Evolutionary conservation across 306 rosid genomes (phyloP), one percentile per base, ranked within the genome.

Genomic region (Lathyrus aphaca): DNA sequence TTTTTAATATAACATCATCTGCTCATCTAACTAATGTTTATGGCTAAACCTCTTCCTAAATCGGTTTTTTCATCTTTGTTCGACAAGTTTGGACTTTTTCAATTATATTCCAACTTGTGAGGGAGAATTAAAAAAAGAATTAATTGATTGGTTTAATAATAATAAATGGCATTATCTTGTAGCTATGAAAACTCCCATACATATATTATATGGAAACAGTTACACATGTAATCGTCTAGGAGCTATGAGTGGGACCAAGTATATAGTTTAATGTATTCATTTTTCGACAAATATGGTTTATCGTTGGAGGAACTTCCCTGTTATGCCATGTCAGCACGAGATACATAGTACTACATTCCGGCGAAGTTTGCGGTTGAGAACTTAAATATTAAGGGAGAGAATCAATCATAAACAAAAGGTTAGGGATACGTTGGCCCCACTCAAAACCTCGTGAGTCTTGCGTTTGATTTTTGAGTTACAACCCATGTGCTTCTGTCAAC

Each of bases 291-390:
- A 4, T 35, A 35, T 6, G 48, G 3, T 2, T 14, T 72, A 71
- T 74, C 40, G 4, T 18, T 18, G 6, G 13, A 9, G 3, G 37
- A 48, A 40, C 54, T 29, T 35, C 25, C 77, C 76, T 54, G 5
- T 49, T 49, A 23, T 66, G 83, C 85, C 89, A 82, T 68, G 80
- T 83, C 89, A 81, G 79, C 82, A 40, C 7, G 1, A 19, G 0
- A 54, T 45, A 27, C 60, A 7, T 35, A 35, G 39, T 35, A 10
- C 19, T 6, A 5, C 12, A 61, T 77, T 72, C 40, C 78, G 87
- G 73, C 87, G 81, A 61, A 44, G 79, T 75, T 86, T 78, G 85
- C 86, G 89, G 84, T 59, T 0, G 5, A 57, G 58, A 74, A 79
- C 53, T 66, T 10, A 8, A 53, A 53, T 19, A 51, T 21, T 19